Evolutionary conservation across 2,329 filamentous ascomycete species (phyloP), one percentile per base, ranked within the genome.

Genomic region (Camillea tinctor): DNA sequence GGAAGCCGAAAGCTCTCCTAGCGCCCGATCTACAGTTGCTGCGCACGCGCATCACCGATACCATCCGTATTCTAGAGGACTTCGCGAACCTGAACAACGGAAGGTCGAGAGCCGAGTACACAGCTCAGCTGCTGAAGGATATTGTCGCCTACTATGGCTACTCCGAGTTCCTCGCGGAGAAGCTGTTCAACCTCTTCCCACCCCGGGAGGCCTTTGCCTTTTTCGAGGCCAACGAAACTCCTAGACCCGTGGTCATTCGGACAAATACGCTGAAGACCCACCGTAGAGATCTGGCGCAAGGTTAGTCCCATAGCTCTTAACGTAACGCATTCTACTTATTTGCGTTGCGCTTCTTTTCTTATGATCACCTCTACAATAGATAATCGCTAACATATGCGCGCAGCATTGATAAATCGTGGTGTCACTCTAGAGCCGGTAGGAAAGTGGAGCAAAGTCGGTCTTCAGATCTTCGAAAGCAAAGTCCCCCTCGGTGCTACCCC

Each of bases 71-170:
- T 30, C 81, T 99, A 44, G 92, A 94, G 68, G 92, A 96, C 75
- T 93, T 98, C 74, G 82, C 89, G 62, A 92, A 91, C 54, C 81
- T 97, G 13, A 86, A 88, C 22, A 91, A 97, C 48, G 90, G 88
- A 26, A 87, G 91, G 67, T 96, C 92, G 59, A 86, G 95, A 69
- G 86, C 90, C 55, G 95, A 98, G 73, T 98, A 99, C 76, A 92
- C 91, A 15, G 81, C 87, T 21, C 91, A 96, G 75, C 82, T 99
- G 58, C 78, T 98, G 62, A 91, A 92, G 77, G 95, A 99, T 72
- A 91, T 98, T 60, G 97, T 93, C 79, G 87, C 90, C 58, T 99
- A 99, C 82, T 99, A 99, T 74, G 93, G 94, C 61, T 99, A 99
- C 81, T 96, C 91, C 3, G 87, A 90, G 44, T 98, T 90, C 78